Evolutionary conservation across 73 alveolate species (phyloP), one percentile per base, ranked within the genome.

Genomic region (Paramecium sonneborni): DNA sequence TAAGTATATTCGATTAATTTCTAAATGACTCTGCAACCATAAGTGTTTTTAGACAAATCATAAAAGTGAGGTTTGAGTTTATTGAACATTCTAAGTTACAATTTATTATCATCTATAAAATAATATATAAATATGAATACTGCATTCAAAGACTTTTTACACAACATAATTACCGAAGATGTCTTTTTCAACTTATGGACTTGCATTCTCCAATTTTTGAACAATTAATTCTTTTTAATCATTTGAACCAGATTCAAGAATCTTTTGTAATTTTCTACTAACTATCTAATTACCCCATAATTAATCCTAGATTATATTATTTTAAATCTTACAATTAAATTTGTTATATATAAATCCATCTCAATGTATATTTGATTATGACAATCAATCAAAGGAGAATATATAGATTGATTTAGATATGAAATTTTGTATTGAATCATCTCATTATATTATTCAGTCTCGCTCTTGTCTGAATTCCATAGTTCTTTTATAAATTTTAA

Each of bases 151-250:
- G 8, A 74, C 20, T 32, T 74, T 74, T 37, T 74, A 74, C 9
- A 74, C 87, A 12, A 74, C 87, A 74, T 74, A 74, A 74, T 74
- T 74, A 3, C 87, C 87, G 12, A 74, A 74, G 9, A 74, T 39
- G 12, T 74, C 87, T 67, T 74, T 74, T 39, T 74, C 37, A 8
- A 74, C 44, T 35, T 34, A 37, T 14, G 87, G 87, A 12, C 68
- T 74, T 2, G n/a, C 44, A 10, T 67, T 28, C 20, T 74, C 87
- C 11, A 74, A 37, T 37, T 74, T 74, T 15, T 11, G 32, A 4
- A 37, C 67, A 74, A 74, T 74, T 11, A 74, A 39, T 74, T 74
- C 87, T 11, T 52, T 52, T 3, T 52, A 52, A 0, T 34, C 23
- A 34, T 74, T 12, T 74, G 57, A 37, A 14, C 87, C 87, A 15